phyloP scores from a whole-genome alignment of 441 rosid species.

The Raphanus hybrid region DNA sequence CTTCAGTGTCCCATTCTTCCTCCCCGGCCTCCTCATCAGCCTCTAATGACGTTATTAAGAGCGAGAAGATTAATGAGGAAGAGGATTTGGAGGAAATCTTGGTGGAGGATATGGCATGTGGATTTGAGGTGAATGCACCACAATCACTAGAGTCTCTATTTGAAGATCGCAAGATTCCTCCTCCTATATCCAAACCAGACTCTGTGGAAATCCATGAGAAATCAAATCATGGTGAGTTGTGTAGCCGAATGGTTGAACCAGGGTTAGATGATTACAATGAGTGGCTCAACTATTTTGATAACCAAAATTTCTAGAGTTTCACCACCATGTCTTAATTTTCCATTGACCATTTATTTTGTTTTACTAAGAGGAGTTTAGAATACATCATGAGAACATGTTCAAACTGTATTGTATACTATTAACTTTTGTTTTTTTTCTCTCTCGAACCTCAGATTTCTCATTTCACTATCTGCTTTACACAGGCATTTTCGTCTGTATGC shows the following conservation, averaged over 20 bases:
- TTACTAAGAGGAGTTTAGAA: not conserved
- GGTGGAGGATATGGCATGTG: constrained; percentile 28
- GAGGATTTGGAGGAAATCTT: constrained; percentile 26
- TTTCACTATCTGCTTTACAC: not conserved
- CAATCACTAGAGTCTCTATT: constrained; percentile 38
- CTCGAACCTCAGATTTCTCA: not conserved
- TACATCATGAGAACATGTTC: not conserved
- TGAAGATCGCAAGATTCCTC: constrained; percentile 14
- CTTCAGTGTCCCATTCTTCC: constrained; percentile 1
- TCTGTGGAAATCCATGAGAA: not conserved
- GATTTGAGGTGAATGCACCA: constrained; percentile 37
- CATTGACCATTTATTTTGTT: not conserved
- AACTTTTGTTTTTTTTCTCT: not conserved
- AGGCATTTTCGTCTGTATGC: not conserved
- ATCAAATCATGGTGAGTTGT: constrained; percentile 21
- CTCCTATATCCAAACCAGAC: constrained; percentile 11
- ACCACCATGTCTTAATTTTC: constrained; percentile 8
- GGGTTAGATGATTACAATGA: constrained; percentile 37
- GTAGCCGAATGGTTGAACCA: constrained; percentile 37
- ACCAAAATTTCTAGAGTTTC: constrained; percentile 17
- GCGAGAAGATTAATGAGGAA: constrained; percentile 17
- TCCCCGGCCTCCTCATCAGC: constrained; percentile 26
- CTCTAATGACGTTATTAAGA: not conserved
- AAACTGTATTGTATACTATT: not conserved
- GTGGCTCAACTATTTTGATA: constrained; percentile 36